Base-by-base conservation (phyloP, 2,329 filamentous ascomycete genomes). In the Emergomyces africanus region DNA sequence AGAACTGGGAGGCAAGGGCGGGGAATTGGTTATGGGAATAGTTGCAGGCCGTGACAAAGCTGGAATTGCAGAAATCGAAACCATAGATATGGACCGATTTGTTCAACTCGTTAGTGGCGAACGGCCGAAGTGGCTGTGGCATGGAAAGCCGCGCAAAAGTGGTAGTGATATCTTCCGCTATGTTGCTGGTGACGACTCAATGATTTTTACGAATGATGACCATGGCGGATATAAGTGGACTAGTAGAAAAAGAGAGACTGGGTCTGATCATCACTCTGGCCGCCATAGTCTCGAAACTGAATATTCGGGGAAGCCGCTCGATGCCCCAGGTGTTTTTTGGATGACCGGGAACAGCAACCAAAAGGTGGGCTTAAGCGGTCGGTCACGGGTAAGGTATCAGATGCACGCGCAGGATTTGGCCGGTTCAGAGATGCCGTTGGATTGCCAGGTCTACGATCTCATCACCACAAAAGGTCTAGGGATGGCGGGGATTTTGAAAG, bases 21-120 rank as follows among this genome's bases (percentile, higher is more conserved):
- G 91, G 54, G 92, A 96, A 71, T 88, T 96, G 75, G 87, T 96
- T 53, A 90, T 95, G 78, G 91, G 90, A n/a, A 95, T 95, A 79
- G 90, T 96, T 5, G 88, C 86, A 44, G 85, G 88, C 30, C 85
- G 87, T 54, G 90, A 95, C 66, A 95, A 95, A 72, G 89, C 86
- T 59, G 89, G 90, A 3, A 91, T 97, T 64, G 88, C 89, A 3
- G 92, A 96, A 66, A 86, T 96, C 41, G 94, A 99, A 74, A 97
- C 91, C 0, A 79, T 90, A 10, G 90, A 97, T 67, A 84, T 96
- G 58, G 90, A 95, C 65, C 84, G 80, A 51, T 95, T 97, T 64
- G 81, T 89, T 54, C 84, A 84, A 61, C 78, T 95, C 30, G 83
- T 87, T 0, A 86, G 85, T 62, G 92, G 94, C 39, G 89, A 94